These are phyloP conservation scores for Metarhizium guizhouense DNA, from an alignment of 2,329 filamentous ascomycete genomes.

Conservation along the genomic window DNA sequence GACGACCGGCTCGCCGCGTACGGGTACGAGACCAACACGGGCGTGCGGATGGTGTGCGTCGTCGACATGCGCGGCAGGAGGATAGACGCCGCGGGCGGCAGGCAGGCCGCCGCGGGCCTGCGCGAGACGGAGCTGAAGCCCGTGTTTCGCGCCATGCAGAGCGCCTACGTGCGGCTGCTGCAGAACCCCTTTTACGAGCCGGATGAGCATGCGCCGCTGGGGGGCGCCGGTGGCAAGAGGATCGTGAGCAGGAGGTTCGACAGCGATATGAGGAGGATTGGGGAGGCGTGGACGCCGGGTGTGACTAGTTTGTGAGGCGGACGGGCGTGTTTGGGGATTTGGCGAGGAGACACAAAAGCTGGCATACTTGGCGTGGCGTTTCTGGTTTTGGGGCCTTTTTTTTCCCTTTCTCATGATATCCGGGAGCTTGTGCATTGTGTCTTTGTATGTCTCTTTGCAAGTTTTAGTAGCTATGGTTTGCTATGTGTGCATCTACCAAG, in stretches of 20 bases:
- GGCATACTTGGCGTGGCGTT: constrained; percentile 15
- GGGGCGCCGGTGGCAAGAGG: constrained; percentile 48
- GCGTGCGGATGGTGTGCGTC: constrained; percentile 80
- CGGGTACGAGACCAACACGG: constrained; percentile 94
- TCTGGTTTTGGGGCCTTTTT: constrained; percentile 1
- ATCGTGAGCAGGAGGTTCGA: constrained; percentile 78
- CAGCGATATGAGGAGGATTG: constrained; percentile 76
- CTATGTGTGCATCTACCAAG: not conserved
- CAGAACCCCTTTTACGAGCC: constrained; percentile 95
- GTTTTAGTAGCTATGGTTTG: not conserved
- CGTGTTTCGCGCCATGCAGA: constrained; percentile 85
- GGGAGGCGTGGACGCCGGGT: constrained; percentile 74
- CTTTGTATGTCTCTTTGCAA: not conserved
- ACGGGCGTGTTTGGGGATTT: not conserved
- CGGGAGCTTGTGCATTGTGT: not conserved
- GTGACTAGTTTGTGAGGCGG: constrained; percentile 46
- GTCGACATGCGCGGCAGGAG: constrained; percentile 79
- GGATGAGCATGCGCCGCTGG: constrained; percentile 64
- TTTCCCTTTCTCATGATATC: not conserved
- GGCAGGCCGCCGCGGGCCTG: constrained; percentile 51
- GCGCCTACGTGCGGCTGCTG: constrained; percentile 78
- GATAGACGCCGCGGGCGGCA: constrained; percentile 23
- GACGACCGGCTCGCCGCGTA: constrained; percentile 92
- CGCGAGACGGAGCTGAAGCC: constrained; percentile 82
- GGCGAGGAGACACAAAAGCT: not conserved